Evolutionary conservation across 495 filamentous ascomycete genomes (phyloP).

Genomic region (Pseudomonodictys pantanalensis): DNA sequence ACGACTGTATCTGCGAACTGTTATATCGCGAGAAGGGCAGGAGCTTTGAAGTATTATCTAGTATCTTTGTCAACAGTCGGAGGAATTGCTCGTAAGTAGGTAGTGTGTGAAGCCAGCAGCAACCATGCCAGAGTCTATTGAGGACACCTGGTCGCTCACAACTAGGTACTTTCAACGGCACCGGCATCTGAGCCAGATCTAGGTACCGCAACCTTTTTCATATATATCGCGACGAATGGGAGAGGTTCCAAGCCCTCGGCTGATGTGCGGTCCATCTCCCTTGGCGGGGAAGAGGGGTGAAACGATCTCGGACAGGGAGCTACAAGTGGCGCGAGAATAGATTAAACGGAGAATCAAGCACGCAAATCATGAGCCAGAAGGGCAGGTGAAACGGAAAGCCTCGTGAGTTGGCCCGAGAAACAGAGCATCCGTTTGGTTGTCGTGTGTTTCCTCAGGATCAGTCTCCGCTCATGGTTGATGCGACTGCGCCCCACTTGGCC

Average conservation of each 20-base stretch:
- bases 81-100: too few relatives aligned
- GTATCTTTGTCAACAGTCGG: background rate
- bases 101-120: too few relatives aligned
- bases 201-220: background rate
- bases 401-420: background rate
- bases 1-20: background rate
- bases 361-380: constrained; percentile 10
- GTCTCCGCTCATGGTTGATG: background rate
- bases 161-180: too few relatives aligned
- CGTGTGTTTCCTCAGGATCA: background rate
- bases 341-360: constrained; percentile 2
- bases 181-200: too few relatives aligned
- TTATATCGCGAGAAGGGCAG: background rate
- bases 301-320: background rate
- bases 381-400: constrained; percentile 9
- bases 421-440: background rate
- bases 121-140: too few relatives aligned
- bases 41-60: background rate
- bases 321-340: constrained; percentile 10
- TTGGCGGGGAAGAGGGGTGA: constrained; percentile 6
- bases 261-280: background rate
- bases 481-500: background rate
- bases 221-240: constrained; percentile 1
- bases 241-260: constrained; percentile 2
- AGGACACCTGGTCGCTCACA: too few relatives aligned